Evolutionary conservation across 129 eudicot genomes (phyloP), one percentile per base, ranked within the genome.

Genomic region (Chrysanthemum lavandulifolium): DNA sequence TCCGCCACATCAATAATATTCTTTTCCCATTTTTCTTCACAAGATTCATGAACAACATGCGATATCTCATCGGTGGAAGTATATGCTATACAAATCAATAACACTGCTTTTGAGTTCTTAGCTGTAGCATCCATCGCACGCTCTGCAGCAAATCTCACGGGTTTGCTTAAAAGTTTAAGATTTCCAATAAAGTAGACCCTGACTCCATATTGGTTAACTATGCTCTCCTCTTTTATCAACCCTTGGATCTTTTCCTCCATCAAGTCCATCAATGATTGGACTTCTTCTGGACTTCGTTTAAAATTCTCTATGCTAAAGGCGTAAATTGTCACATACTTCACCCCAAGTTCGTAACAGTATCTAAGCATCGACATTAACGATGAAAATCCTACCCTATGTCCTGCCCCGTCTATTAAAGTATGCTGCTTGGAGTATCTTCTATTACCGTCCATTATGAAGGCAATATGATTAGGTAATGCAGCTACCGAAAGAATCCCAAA

Each of bases 181-280:
- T 61, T 61, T 25, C 67, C 67, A 27, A 61, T 61, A 4, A 61
- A 61, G 43, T 61, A 29, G 11, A 61, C 67, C 31, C 45, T 61
- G 27, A 61, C 16, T 27, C 66, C 66, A 61, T 13, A 61, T 61
- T 61, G 66, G 10, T 61, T 27, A 27, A 61, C 66, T 61, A 61
- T 21, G 31, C 67, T 61, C 9, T 61, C 67, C 18, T 61, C 67
- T 61, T 61, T 61, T 11, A 61, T 61, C 43, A 61, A 13, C 7
- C 47, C 67, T 61, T 29, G 47, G 0, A 61, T 61, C 43, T 61
- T 61, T 61, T 61, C 66, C 67, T 61, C 47, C 47, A 61, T 3
- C 11, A 61, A 61, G 43, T 61, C 67, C 67, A 61, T 61, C 31
- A 61, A 61, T 5, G 40, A 61, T 61, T 61, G 67, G 40, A 61